Evolutionary conservation across 257 asterid species (phyloP), one percentile per base, ranked within the genome.

Genomic region (Oldenlandia corymbosa): DNA sequence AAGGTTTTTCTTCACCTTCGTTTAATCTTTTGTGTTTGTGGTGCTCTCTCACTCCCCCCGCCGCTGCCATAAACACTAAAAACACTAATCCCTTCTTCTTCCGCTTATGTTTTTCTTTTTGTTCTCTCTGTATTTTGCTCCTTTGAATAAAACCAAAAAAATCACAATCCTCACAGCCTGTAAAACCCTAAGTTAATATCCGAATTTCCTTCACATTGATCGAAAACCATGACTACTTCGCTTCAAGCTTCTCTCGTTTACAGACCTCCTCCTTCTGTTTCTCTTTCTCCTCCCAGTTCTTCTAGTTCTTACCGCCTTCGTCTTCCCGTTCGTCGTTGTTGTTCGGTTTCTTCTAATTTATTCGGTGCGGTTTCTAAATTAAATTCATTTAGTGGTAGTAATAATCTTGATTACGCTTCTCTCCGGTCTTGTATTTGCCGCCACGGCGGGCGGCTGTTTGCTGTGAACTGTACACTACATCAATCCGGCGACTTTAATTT

Each of bases 201-300:
- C 16, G 36, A 30, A 9, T 36, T 21, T 24, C 12, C 43, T 4
- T 39, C 12, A 3, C 58, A 14, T 26, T 26, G 58, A 66, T 46
- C 62, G 27, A 27, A 2, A 34, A 37, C 77, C 60, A 70, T 70
- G 75, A 43, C 66, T 39, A n/a, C 41, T 49, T 39, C 81, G 41
- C 87, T 86, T 20, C 96, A 83, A 77, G 82, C 95, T 58, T 83
- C 88, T 64, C 81, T 83, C 27, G 17, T 78, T 27, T 64, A 18
- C 64, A 69, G 74, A 58, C 89, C 83, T 43, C 72, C n/a, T n/a
- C n/a, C n/a, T n/a, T n/a, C n/a, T n/a, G n/a, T n/a, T n/a, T n/a
- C n/a, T n/a, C n/a, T 27, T 41, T 68, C 77, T 51, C 82, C 41
- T 0, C 45, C 9, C 41, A 7, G 32, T 49, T 47, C 30, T 8